phyloP scores from a whole-genome alignment of 164 flowering plant species.

The Stephania japonica region DNA sequence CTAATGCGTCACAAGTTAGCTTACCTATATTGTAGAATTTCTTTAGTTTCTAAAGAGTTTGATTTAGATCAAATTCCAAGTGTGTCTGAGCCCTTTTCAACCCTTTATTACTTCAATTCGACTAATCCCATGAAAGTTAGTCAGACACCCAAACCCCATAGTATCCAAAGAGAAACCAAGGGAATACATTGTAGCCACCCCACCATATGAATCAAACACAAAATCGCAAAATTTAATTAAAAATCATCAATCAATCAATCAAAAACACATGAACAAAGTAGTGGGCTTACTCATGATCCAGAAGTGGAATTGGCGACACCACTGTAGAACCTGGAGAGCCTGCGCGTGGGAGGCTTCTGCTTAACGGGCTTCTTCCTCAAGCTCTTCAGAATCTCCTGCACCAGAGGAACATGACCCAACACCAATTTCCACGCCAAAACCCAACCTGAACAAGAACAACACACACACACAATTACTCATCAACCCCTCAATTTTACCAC shows the following conservation, averaged over 20 bases:
- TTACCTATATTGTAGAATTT: neutral
- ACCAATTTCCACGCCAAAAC: conserved; percentile 83
- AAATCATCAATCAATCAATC: neutral
- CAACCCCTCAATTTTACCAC: neutral
- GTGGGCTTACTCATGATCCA: neutral
- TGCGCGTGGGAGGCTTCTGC: conserved; percentile 49
- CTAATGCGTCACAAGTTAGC: too few species aligned
- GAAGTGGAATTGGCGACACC: conserved; percentile 17
- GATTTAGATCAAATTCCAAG: too few species aligned
- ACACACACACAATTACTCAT: too few species aligned
- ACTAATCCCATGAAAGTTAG: too few species aligned
- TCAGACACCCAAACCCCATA: too few species aligned
- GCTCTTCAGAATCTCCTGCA: conserved; percentile 73
- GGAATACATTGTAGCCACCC: too few species aligned
- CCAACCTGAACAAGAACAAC: conserved; percentile 80
- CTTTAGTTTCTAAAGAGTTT: too few species aligned
- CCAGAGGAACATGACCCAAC: conserved; percentile 80
- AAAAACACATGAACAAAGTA: too few species aligned
- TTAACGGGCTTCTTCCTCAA: conserved; percentile 47
- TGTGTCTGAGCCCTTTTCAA: too few species aligned
- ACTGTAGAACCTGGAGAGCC: conserved; percentile 45
- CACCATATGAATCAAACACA: neutral
- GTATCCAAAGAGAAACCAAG: too few species aligned
- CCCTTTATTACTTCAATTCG: too few species aligned
- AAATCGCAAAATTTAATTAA: too few species aligned